Evolutionary conservation across 169 alveolate genomes (phyloP).

Genomic region (Cardiosporidium cionae): DNA sequence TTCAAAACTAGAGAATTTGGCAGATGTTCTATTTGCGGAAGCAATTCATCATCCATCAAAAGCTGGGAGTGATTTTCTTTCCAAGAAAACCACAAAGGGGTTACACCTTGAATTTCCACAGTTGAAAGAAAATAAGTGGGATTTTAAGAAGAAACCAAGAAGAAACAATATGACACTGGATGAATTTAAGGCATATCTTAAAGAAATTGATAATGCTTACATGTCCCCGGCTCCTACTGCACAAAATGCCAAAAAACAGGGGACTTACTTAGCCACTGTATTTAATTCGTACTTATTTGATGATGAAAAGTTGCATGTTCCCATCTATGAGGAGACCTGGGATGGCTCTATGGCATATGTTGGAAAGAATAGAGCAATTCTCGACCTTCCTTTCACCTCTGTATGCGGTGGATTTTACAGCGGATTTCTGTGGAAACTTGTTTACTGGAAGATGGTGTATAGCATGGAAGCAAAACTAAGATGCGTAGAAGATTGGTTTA

Average conservation of each 20-base stretch:
- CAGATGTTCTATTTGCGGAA: constrained; percentile 2
- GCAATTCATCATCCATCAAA: background rate
- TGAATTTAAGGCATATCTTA: background rate
- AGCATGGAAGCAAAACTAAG: constrained; percentile 1
- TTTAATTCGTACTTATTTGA: constrained; percentile 19
- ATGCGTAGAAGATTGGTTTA: too few relatives aligned
- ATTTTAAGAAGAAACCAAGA: background rate
- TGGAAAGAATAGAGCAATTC: background rate
- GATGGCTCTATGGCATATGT: constrained; percentile 28
- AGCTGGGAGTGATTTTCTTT: background rate
- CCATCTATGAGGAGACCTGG: constrained; percentile 30
- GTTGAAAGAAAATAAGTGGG: background rate
- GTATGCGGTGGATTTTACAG: constrained; percentile 8
- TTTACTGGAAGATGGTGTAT: background rate
- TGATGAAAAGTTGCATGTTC: constrained; percentile 13
- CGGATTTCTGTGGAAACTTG: constrained; percentile 5
- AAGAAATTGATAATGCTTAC: constrained; percentile 35
- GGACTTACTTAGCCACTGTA: constrained; percentile 30
- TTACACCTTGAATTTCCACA: background rate
- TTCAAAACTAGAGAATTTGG: constrained; percentile 4
- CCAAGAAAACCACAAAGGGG: background rate
- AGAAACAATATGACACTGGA: background rate
- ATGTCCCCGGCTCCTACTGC: constrained; percentile 55
- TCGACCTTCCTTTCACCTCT: background rate
- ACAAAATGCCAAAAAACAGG: constrained; percentile 48